Conservation (phyloP, 1,284 basidiomycete genomes). For the Omphalotus olearius region DNA sequence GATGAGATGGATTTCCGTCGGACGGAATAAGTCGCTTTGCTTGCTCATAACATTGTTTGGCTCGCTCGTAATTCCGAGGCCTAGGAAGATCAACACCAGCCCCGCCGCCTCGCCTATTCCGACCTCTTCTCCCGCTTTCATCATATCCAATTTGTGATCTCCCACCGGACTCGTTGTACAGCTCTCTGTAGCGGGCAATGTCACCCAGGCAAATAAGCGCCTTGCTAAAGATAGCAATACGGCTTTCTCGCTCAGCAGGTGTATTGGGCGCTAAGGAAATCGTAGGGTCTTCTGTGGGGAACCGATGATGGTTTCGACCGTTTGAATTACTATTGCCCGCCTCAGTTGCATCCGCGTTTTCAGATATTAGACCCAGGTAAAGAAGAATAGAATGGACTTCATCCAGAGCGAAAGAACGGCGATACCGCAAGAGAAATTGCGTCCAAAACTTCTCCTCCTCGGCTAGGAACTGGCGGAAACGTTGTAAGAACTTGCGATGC, state of each 20-base stretch:
- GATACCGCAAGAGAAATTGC: slow-evolving; percentile 68
- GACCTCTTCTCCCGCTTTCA: slow-evolving; percentile 37
- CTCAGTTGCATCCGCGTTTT: slow-evolving; percentile 26
- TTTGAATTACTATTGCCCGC: slow-evolving; percentile 24
- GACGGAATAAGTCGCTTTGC: slow-evolving; percentile 79
- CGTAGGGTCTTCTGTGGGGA: slow-evolving; percentile 46
- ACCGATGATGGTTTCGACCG: slow-evolving; percentile 32
- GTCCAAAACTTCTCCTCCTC: slow-evolving; percentile 89
- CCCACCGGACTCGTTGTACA: slow-evolving; percentile 74
- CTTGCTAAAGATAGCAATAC: slow-evolving; percentile 78
- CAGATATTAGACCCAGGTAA: slow-evolving; percentile 48
- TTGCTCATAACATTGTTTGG: slow-evolving; percentile 80
- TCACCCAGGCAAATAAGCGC: slow-evolving; percentile 91
- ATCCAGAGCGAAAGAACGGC: slow-evolving; percentile 60
- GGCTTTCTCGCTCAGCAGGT: slow-evolving; percentile 53
- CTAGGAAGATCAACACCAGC: slow-evolving; percentile 42
- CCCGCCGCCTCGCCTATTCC: slow-evolving; percentile 40
- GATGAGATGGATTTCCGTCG: slow-evolving; percentile 88
- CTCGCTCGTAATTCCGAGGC: slow-evolving; percentile 68
- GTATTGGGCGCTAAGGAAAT: slow-evolving; percentile 35
- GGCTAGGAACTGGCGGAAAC: slow-evolving; percentile 82
- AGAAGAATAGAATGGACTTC: slow-evolving; percentile 48
- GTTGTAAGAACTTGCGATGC: slow-evolving; percentile 79
- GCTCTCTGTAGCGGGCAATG: slow-evolving; percentile 89
- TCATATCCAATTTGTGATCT: slow-evolving; percentile 63